Conservation (phyloP, 1,284 basidiomycete species). For the Butyriboletus regius region DNA sequence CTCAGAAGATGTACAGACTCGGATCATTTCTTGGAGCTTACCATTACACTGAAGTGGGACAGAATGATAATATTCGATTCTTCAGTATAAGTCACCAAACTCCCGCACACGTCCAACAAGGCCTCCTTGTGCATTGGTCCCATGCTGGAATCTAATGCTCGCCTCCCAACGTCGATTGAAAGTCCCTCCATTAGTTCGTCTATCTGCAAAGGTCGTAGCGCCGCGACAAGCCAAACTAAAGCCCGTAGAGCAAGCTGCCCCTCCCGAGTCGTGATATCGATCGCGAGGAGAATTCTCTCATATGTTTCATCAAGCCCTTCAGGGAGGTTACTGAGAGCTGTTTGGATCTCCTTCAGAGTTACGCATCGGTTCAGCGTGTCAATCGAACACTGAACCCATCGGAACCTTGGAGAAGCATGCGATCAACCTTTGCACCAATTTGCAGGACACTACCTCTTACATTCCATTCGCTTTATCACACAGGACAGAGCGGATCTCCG, state of each 20-base stretch:
- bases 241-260: neutral
- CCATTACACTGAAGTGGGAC: neutral
- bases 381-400: neutral
- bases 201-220: neutral
- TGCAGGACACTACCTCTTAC: no score
- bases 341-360: neutral
- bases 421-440: no score
- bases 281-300: neutral
- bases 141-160: neutral
- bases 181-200: neutral
- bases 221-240: neutral
- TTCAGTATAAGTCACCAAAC: neutral
- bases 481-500: no score
- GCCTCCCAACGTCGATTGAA: neutral
- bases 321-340: neutral
- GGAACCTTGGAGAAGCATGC: no score
- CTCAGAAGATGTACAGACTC: neutral
- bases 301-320: neutral
- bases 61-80: neutral
- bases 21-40: neutral
- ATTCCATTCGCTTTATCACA: neutral
- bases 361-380: neutral
- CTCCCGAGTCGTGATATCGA: neutral
- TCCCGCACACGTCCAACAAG: slow-evolving; percentile 1
- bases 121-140: no score